Conservation (phyloP, 306 rosid species). For the Cicer yamashitae region DNA sequence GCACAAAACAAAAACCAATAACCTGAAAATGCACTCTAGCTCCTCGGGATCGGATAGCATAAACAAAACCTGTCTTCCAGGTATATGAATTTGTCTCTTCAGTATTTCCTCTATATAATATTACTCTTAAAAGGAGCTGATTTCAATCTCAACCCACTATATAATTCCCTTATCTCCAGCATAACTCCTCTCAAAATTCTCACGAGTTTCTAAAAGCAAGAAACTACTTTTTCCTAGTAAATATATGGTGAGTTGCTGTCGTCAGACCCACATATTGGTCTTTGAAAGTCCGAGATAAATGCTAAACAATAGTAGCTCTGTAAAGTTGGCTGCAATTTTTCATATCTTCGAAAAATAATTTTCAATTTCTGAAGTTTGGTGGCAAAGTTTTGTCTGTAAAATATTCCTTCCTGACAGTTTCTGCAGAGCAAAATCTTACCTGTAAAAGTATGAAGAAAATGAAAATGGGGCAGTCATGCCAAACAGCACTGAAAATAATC, state of each 20-base stretch:
- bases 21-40: slow-evolving; percentile 23
- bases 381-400: slow-evolving; percentile 76
- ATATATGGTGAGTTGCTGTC: slow-evolving; percentile 17
- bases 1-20: neutral
- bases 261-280: slow-evolving; percentile 12
- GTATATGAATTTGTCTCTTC: slow-evolving; percentile 27
- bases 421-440: slow-evolving; percentile 87
- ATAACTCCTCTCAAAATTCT: slow-evolving; percentile 23
- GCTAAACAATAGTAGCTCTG: neutral
- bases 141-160: slow-evolving; percentile 18
- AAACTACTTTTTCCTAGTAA: slow-evolving; percentile 12
- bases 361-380: slow-evolving; percentile 64
- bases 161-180: slow-evolving; percentile 22
- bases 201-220: slow-evolving; percentile 5
- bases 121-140: neutral
- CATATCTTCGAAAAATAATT: slow-evolving; percentile 10
- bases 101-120: slow-evolving; percentile 23
- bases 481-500: slow-evolving; percentile 34
- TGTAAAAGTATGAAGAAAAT: slow-evolving; percentile 50
- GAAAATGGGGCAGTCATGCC: slow-evolving; percentile 5
- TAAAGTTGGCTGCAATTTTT: slow-evolving; percentile 16
- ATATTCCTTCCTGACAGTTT: slow-evolving; percentile 74
- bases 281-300: slow-evolving; percentile 32
- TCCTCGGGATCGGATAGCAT: neutral
- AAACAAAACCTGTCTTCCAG: slow-evolving; percentile 16